Percentiles rank a stretch among this genome's conserved stretches.
These are phyloP conservation scores for Lignosus rhinocerotis DNA, from an alignment of 1,284 basidiomycete genomes.

Conservation along the genomic window DNA sequence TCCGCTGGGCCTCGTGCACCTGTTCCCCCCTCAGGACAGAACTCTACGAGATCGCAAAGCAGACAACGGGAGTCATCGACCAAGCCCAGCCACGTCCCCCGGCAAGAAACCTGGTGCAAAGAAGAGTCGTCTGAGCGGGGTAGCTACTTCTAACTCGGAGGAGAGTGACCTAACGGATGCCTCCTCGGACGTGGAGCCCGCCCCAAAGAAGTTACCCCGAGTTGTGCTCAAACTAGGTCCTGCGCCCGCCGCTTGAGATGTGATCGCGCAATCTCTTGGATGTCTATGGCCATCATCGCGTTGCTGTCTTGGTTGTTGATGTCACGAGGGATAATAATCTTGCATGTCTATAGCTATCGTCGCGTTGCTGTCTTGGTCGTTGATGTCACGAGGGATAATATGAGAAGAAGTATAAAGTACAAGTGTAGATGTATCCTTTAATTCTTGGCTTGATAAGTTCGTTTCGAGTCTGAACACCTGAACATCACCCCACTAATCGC, in stretches of 20 bases:
- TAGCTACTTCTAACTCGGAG: constrained; percentile 9
- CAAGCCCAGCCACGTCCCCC: constrained; percentile 17
- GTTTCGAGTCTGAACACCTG: too few relatives aligned
- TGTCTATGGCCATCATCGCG: too few relatives aligned
- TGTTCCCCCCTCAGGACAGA: constrained; percentile 44
- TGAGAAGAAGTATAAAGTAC: too few relatives aligned
- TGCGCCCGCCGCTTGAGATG: constrained; percentile 11
- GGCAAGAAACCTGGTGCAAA: constrained; percentile 10
- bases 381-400: too few relatives aligned
- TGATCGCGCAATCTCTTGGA: too few relatives aligned
- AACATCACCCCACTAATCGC: too few relatives aligned
- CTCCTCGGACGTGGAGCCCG: constrained; percentile 10
- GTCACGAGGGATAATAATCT: neutral
- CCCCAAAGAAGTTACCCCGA: constrained; percentile 31
- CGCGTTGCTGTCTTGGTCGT: neutral
- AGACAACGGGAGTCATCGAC: constrained; percentile 21
- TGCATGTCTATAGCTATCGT: neutral
- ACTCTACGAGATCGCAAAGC: constrained; percentile 60
- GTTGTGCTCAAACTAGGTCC: constrained; percentile 32
- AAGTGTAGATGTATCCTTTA: too few relatives aligned
- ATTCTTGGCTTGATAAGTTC: too few relatives aligned
- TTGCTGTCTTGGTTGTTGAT: neutral
- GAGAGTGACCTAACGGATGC: constrained; percentile 19
- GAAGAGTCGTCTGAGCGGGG: neutral
- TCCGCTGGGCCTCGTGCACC: constrained; percentile 27